These are phyloP conservation scores for Incumbomyces lentus DNA, from an alignment of 2,329 filamentous ascomycete genomes.

Conservation along the genomic window DNA sequence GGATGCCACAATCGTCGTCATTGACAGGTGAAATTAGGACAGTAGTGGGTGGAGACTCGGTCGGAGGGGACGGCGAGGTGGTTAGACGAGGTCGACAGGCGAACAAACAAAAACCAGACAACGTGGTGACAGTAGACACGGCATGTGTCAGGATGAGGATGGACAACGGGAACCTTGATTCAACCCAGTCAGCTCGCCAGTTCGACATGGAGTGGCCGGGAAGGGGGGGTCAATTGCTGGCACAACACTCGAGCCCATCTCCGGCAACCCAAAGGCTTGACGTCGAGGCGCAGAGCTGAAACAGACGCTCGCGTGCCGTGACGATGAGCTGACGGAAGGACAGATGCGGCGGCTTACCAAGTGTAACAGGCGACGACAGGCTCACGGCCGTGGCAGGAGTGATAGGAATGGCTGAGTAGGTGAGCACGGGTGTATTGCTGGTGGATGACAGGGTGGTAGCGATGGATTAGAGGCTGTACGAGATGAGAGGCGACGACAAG, in stretches of 20 bases:
- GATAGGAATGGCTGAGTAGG: not conserved
- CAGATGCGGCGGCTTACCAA: slow-evolving; percentile 2
- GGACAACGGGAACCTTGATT: slow-evolving; percentile 2
- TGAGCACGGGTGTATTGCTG: not conserved
- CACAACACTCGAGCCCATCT: too few species aligned
- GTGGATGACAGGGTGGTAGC: not conserved
- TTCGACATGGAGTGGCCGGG: too few species aligned
- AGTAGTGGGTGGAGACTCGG: not conserved
- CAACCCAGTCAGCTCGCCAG: not conserved
- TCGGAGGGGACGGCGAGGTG: not conserved
- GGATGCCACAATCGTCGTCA: slow-evolving; percentile 58
- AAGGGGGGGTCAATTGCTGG: too few species aligned
- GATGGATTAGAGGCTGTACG: not conserved
- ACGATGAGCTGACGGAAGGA: slow-evolving; percentile 5
- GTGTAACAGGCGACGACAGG: not conserved
- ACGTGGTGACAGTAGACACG: slow-evolving; percentile 10
- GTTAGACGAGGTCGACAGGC: slow-evolving; percentile 2
- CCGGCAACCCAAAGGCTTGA: not conserved
- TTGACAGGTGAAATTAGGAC: slow-evolving; percentile 12
- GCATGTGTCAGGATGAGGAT: slow-evolving; percentile 17
- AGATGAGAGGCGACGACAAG: slow-evolving; percentile 1
- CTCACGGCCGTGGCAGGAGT: not conserved
- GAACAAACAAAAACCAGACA: slow-evolving; percentile 11
- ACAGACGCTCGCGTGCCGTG: slow-evolving; percentile 4
- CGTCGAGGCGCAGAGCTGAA: not conserved